Evolutionary conservation across 2,329 filamentous ascomycete species (phyloP).

Genomic region (Colletotrichum sp.): DNA sequence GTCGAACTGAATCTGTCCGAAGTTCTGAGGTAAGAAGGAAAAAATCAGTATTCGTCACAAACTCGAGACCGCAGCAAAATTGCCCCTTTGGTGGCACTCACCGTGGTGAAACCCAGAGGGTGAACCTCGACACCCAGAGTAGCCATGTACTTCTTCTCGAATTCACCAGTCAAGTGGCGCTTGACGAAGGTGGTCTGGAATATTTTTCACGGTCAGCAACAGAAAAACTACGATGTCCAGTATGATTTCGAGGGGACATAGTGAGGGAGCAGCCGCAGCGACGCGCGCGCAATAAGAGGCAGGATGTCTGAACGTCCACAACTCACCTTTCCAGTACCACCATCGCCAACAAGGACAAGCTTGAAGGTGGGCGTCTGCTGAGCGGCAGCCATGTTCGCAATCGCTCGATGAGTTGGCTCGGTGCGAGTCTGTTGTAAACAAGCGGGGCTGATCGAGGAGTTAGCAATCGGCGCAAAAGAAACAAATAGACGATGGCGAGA

Average conservation of each 20-base stretch:
- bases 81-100: constrained; percentile 60
- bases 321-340: constrained; percentile 95
- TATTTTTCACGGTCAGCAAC: constrained; percentile 25
- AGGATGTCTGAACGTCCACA: not conserved
- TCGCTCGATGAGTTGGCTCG: constrained; percentile 23
- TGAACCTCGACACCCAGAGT: constrained; percentile 99
- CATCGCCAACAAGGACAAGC: constrained; percentile 99
- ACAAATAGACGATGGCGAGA: not conserved
- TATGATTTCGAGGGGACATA: not conserved
- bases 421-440: constrained; percentile 49
- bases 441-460: constrained; percentile 38
- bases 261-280: not conserved
- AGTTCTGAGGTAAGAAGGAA: constrained; percentile 72
- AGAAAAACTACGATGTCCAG: not conserved
- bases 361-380: constrained; percentile 84
- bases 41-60: constrained; percentile 7
- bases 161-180: constrained; percentile 99
- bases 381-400: constrained; percentile 70
- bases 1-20: constrained; percentile 96
- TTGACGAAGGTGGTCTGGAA: constrained; percentile 98
- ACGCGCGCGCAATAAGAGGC: not conserved
- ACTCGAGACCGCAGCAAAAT: not conserved
- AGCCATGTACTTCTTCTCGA: constrained; percentile 99
- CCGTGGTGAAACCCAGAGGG: constrained; percentile 96
- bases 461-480: constrained; percentile 15